Base-by-base conservation (phyloP, 2,329 filamentous ascomycete species). In the Neonectria ditissima region DNA sequence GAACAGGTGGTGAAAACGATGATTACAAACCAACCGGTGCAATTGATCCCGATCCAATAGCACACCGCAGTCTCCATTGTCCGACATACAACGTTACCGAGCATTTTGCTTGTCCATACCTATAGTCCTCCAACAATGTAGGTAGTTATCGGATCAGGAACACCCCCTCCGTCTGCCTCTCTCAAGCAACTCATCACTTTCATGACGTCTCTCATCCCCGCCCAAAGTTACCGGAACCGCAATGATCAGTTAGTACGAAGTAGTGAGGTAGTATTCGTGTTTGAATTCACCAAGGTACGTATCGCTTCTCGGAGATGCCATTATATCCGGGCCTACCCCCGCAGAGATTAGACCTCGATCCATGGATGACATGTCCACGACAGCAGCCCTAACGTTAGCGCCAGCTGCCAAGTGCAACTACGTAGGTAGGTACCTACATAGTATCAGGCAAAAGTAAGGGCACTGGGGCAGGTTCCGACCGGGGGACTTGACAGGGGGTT, bases 301-400 rank as follows among this genome's bases (percentile, higher is more conserved):
- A 34, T 34, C 14, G 2, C 7, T 39, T n/a, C n/a, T 26, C 45
- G 45, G 26, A 30, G 16, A 50, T 50, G 26, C 20, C 45, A 26
- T 50, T 50, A 50, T 30, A 30, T 32, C 45, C 45, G n/a, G n/a
- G n/a, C n/a, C n/a, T n/a, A n/a, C 24, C 24, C 47, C 28, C 28
- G 5, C 47, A 50, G 47, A 34, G 28, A 30, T 50, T 50, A n/a
- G n/a, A n/a, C n/a, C n/a, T n/a, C n/a, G n/a, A n/a, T n/a, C n/a
- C n/a, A n/a, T n/a, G 32, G 28, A 50, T 50, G 28, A n/a, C 28
- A 20, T 32, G 10, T 18, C 37, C 47, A 50, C 47, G 47, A 50
- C 47, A 34, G 43, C 10, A 10, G 26, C n/a, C 14, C 47, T 50
- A 22, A 20, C 28, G 11, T 50, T 50, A 22, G 28, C 26, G 47